Base-by-base conservation (phyloP, 306 rosid genomes). In the Senna tora region DNA sequence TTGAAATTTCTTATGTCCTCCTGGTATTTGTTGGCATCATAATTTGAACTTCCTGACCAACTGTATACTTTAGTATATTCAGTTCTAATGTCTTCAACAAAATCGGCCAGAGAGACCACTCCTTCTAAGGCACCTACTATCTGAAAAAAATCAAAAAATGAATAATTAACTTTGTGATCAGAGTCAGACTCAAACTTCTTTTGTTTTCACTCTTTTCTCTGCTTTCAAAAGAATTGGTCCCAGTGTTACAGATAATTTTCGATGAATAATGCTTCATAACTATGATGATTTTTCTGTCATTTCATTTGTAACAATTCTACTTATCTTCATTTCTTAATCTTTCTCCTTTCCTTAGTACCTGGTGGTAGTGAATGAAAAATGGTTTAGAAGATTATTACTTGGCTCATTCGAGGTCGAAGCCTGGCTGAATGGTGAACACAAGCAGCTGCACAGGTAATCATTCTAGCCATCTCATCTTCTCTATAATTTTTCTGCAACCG, bases 381-480 rank as follows among this genome's bases (percentile, higher is more conserved):
- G 20, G 57, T 51, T 20, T 51, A 41, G 63, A 14, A 62, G 72
- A 64, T 33, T 54, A 34, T 63, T 54, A 85, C 90, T 83, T 81
- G 93, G 81, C 85, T 85, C 88, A 85, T 85, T 30, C 75, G 82
- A 9, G 88, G 90, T 42, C 90, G 82, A 64, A 63, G 85, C 58
- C 77, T 81, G 46, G 82, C 81, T 39, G 90, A 83, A 68, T 83
- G 87, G 34, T 75, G 77, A 36, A 85, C 85, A 19, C 84, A 83
- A 77, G 87, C 88, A 72, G 88, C 86, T 65, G 90, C 88, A 25
- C 87, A 83, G 22, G 90, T 79, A 67, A 83, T 57, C 88, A 88
- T 79, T 77, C 77, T 70, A 15, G 65, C 57, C 88, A 88, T 80
- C 72, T 88, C 90, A 39, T 50, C 74, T 19, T 57, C n/a, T 60